Conservation (phyloP, 2,329 filamentous ascomycete genomes). For the Diaporthe longicolla region DNA sequence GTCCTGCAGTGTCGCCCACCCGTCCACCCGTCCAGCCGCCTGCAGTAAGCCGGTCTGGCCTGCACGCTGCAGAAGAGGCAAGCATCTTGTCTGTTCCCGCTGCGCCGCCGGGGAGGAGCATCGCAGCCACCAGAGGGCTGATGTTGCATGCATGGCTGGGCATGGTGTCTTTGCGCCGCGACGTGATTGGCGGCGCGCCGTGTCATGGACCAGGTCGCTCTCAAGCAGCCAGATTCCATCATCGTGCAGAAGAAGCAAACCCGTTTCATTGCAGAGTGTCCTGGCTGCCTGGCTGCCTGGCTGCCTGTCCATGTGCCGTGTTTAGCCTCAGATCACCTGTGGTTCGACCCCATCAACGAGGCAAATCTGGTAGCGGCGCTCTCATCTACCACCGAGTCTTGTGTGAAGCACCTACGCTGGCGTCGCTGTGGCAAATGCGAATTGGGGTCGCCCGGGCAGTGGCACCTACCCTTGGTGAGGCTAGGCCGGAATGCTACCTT, state of each 20-base stretch:
- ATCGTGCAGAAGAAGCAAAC: constrained; percentile 16
- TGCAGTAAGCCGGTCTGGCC: constrained; percentile 29
- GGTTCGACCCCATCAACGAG: neutral
- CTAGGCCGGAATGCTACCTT: constrained; percentile 26
- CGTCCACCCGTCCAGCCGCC: neutral
- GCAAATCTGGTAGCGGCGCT: neutral
- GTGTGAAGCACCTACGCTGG: no score
- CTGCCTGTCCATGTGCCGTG: constrained; percentile 5
- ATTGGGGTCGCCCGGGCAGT: neutral
- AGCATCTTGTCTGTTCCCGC: neutral
- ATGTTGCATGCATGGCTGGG: neutral
- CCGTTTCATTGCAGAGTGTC: neutral
- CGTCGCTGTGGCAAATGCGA: constrained; percentile 6
- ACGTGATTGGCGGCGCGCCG: constrained; percentile 7
- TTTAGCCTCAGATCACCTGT: constrained; percentile 1
- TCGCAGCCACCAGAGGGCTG: neutral
- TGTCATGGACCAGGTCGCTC: neutral
- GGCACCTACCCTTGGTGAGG: neutral
- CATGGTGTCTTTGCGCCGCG: constrained; percentile 5
- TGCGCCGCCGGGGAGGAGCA: neutral
- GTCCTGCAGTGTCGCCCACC: constrained; percentile 29
- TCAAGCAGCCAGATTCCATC: constrained; percentile 8
- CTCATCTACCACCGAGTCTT: no score
- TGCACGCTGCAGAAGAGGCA: constrained; percentile 14
- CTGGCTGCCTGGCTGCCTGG: neutral